Evolutionary conservation across 352 stramenopile species (phyloP).

Genomic region (Peronosclerospora sorghi): DNA sequence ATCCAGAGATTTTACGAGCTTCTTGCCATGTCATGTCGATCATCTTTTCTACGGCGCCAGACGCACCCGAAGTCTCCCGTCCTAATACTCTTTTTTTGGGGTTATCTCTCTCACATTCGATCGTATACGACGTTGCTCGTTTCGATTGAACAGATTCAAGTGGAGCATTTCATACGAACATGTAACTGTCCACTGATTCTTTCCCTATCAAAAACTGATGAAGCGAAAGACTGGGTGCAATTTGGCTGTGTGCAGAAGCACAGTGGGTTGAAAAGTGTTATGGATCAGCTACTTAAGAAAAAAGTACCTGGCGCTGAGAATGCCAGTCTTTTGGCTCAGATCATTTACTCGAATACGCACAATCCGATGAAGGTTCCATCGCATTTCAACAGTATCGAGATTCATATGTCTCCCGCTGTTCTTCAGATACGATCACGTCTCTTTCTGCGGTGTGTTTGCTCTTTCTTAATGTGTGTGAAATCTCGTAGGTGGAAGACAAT

Average conservation of each 20-base stretch:
- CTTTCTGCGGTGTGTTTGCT: neutral
- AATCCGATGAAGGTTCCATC: slow-evolving; percentile 29
- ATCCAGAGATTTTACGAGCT: slow-evolving; percentile 48
- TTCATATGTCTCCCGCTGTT: slow-evolving; percentile 39
- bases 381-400: slow-evolving; percentile 62
- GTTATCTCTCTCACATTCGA: slow-evolving; percentile 59
- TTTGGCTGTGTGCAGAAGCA: slow-evolving; percentile 34
- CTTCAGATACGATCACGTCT: slow-evolving; percentile 39
- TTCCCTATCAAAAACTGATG: slow-evolving; percentile 24
- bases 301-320: slow-evolving; percentile 21
- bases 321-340: slow-evolving; percentile 26
- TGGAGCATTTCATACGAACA: slow-evolving; percentile 58
- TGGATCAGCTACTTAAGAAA: slow-evolving; percentile 26
- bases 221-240: slow-evolving; percentile 19
- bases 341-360: slow-evolving; percentile 52
- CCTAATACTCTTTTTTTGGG: slow-evolving; percentile 34
- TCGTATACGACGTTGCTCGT: slow-evolving; percentile 50
- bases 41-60: slow-evolving; percentile 34
- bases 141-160: slow-evolving; percentile 32
- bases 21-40: slow-evolving; percentile 26
- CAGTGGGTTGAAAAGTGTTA: slow-evolving; percentile 18
- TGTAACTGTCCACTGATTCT: slow-evolving; percentile 72
- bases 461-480: slow-evolving; percentile 1
- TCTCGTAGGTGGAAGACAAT: slow-evolving; percentile 40
- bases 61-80: slow-evolving; percentile 39